These are phyloP conservation scores for Prunus mongolica DNA, from an alignment of 306 rosid genomes.

Conservation along the genomic window DNA sequence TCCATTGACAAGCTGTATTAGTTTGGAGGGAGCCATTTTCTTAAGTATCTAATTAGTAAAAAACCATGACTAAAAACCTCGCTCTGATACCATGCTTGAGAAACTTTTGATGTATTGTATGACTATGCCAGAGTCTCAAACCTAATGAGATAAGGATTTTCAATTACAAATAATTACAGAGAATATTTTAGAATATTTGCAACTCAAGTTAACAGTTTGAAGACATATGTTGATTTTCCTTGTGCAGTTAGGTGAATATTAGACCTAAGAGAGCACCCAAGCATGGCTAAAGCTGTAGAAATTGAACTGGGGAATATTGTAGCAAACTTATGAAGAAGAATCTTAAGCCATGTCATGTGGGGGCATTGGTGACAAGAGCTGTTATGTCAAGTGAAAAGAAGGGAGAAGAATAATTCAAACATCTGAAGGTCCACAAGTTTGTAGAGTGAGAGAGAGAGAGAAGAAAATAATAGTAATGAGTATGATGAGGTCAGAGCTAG, in stretches of 20 bases:
- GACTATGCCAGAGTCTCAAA: too few relatives aligned
- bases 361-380: slow-evolving; percentile 32
- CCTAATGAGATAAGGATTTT: too few relatives aligned
- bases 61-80: not conserved
- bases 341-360: slow-evolving; percentile 38
- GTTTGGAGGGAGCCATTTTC: not conserved
- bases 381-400: slow-evolving; percentile 27
- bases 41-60: not conserved
- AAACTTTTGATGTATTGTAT: too few relatives aligned
- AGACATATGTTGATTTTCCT: too few relatives aligned
- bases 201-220: too few relatives aligned
- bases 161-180: too few relatives aligned
- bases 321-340: slow-evolving; percentile 14
- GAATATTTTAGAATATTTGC: too few relatives aligned
- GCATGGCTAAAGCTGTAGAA: not conserved
- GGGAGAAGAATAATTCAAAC: slow-evolving; percentile 21
- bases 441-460: not conserved
- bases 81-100: too few relatives aligned
- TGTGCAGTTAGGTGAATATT: not conserved
- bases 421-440: slow-evolving; percentile 33
- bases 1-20: too few relatives aligned
- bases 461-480: not conserved
- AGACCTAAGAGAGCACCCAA: not conserved
- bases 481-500: not conserved
- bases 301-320: not conserved